These are phyloP conservation scores for Ogataea parapolymorpha DNA, from an alignment of 805 yeast genomes.

Conservation along the genomic window DNA sequence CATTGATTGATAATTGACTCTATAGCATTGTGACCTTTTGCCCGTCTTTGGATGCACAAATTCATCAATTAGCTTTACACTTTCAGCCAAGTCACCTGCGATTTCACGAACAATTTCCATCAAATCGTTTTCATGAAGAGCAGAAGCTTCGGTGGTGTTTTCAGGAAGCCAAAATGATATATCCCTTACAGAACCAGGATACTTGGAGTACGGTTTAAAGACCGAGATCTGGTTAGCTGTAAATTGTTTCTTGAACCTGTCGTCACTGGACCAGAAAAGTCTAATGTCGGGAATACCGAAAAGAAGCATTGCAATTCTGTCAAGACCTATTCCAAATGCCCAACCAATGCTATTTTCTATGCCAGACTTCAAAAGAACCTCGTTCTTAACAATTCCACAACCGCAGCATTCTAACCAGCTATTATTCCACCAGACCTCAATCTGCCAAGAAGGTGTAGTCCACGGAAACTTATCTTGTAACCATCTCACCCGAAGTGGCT, in stretches of 20 bases:
- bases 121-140: conserved; percentile 79
- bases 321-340: conserved; percentile 97
- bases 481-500: conserved; percentile 88
- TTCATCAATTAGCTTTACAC: conserved; percentile 74
- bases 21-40: conserved; percentile 75
- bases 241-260: conserved; percentile 75
- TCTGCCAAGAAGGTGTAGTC: conserved; percentile 98
- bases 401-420: conserved; percentile 98
- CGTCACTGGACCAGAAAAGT: conserved; percentile 84
- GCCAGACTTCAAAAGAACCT: conserved; percentile 72
- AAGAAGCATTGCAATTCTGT: conserved; percentile 90
- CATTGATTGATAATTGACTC: conserved; percentile 93
- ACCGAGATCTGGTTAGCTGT: conserved; percentile 57
- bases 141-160: conserved; percentile 17
- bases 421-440: conserved; percentile 98
- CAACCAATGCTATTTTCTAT: conserved; percentile 72
- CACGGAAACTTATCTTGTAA: conserved; percentile 95
- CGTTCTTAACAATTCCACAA: conserved; percentile 83
- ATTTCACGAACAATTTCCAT: conserved; percentile 86
- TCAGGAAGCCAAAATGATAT: conserved; percentile 86
- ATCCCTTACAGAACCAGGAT: conserved; percentile 83
- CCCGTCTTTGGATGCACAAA: conserved; percentile 83
- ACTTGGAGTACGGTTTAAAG: conserved; percentile 86
- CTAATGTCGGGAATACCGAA: conserved; percentile 96
- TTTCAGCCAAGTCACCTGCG: conserved; percentile 88